Evolutionary conservation across 2,329 filamentous ascomycete species (phyloP).

Genomic region (Hawksworthiomyces lignivorus): DNA sequence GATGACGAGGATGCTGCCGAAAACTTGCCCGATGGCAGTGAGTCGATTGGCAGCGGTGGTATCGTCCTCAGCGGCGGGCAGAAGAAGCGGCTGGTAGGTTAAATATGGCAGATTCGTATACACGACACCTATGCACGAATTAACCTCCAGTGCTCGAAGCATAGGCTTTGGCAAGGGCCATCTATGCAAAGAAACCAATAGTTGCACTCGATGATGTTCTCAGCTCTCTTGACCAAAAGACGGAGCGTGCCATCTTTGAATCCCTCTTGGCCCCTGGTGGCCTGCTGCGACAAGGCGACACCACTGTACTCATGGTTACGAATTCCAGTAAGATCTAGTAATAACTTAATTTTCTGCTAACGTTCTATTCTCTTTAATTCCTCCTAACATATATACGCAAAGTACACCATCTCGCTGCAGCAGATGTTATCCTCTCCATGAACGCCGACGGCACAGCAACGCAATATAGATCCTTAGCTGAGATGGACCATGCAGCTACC

Average conservation of each 20-base stretch:
- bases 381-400: too few species aligned
- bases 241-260: constrained; percentile 21
- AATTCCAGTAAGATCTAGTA: too few species aligned
- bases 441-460: background rate
- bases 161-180: constrained; percentile 28
- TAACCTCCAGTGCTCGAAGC: too few species aligned
- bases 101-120: too few species aligned
- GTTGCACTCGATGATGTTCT: constrained; percentile 28
- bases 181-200: constrained; percentile 24
- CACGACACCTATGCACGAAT: too few species aligned
- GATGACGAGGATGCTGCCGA: background rate
- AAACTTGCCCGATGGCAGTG: background rate
- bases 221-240: constrained; percentile 27
- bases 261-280: constrained; percentile 24
- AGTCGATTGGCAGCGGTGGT: background rate
- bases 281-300: constrained; percentile 18
- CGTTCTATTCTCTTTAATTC: too few species aligned
- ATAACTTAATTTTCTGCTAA: too few species aligned
- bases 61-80: background rate
- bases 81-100: background rate
- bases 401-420: background rate
- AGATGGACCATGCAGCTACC: background rate
- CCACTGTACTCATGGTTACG: constrained; percentile 26
- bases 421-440: background rate
- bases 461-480: background rate